These are phyloP conservation scores for Suillus americanus DNA, from an alignment of 768 basidiomycete species.

Conservation along the genomic window DNA sequence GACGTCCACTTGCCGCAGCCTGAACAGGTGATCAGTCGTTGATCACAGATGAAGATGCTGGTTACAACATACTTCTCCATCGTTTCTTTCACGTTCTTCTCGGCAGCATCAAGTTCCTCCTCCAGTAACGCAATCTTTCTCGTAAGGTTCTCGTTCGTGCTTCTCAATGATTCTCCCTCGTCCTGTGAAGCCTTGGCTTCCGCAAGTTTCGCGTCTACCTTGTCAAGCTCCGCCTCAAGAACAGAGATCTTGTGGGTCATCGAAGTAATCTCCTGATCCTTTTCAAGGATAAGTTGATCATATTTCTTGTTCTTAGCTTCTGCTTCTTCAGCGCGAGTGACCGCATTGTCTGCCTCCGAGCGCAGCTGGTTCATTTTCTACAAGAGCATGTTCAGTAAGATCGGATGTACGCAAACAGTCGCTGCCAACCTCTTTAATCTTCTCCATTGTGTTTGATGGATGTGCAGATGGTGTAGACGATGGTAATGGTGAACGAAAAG, in stretches of 20 bases:
- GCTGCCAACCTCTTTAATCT: constrained; percentile 43
- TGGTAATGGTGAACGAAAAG: constrained; percentile 8
- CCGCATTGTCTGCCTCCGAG: constrained; percentile 78
- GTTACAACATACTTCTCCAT: constrained; percentile 80
- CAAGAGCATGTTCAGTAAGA: constrained; percentile 8
- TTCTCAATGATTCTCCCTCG: constrained; percentile 70
- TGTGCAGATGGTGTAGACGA: constrained; percentile 6
- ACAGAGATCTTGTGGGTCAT: constrained; percentile 68
- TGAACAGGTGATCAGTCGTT: constrained; percentile 34
- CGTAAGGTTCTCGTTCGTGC: constrained; percentile 66
- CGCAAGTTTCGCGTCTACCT: constrained; percentile 62
- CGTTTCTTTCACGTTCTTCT: constrained; percentile 96
- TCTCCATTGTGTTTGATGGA: constrained; percentile 39
- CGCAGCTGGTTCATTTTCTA: constrained; percentile 81
- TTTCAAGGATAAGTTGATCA: constrained; percentile 71
- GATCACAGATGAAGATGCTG: constrained; percentile 13
- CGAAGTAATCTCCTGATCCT: constrained; percentile 86
- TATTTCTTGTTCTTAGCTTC: constrained; percentile 80
- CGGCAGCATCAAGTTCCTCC: constrained; percentile 92
- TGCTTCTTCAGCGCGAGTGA: constrained; percentile 82
- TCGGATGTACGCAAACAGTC: neutral
- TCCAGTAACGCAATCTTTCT: constrained; percentile 92
- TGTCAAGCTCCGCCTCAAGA: constrained; percentile 68
- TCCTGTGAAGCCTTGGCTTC: constrained; percentile 63
- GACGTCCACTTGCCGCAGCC: constrained; percentile 94